A percentile compares a stretch with the other conserved stretches of the same genome.
phyloP scores from a whole-genome alignment of 225 moss, liverwort and hornwort genomes.

The Polytrichum formosum region DNA sequence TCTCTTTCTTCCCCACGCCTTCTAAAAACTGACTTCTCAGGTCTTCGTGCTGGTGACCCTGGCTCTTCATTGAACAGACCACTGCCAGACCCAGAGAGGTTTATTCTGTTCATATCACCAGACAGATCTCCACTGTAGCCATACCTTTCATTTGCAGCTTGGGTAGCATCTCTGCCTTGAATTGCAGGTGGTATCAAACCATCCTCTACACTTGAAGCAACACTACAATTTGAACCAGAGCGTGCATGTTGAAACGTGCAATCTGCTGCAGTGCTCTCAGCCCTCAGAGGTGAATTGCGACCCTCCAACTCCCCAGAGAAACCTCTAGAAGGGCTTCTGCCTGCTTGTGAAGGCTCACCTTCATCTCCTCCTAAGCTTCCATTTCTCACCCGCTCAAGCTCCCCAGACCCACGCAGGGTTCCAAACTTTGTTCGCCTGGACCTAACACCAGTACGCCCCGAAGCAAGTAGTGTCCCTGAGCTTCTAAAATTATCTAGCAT shows the following conservation, averaged over 20 bases:
- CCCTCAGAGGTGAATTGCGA: slow-evolving; percentile 30
- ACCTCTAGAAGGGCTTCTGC: slow-evolving; percentile 17
- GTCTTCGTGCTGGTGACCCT: slow-evolving; percentile 69
- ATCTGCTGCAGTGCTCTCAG: slow-evolving; percentile 33
- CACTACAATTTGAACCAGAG: slow-evolving; percentile 54
- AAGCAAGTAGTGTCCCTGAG: slow-evolving; percentile 4
- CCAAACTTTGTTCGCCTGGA: slow-evolving; percentile 44
- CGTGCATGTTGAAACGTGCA: slow-evolving; percentile 24
- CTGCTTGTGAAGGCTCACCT: slow-evolving; percentile 52
- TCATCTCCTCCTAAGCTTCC: slow-evolving; percentile 49
- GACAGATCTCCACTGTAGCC: slow-evolving; percentile 33
- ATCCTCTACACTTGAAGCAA: slow-evolving; percentile 58
- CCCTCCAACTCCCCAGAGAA: slow-evolving; percentile 42
- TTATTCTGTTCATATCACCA: slow-evolving; percentile 34
- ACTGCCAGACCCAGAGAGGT: slow-evolving; percentile 17
- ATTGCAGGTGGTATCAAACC: slow-evolving; percentile 35
- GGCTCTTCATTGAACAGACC: slow-evolving; percentile 57
- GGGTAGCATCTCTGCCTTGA: not conserved
- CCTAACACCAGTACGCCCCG: slow-evolving; percentile 29
- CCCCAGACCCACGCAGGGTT: slow-evolving; percentile 34
- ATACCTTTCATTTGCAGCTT: slow-evolving; percentile 20
- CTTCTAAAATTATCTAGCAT: slow-evolving; percentile 5
- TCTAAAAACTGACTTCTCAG: slow-evolving; percentile 60
- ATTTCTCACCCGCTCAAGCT: slow-evolving; percentile 40
- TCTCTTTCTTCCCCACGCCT: slow-evolving; percentile 81